phyloP scores from a whole-genome alignment of 2,329 filamentous ascomycete species.

The Xylaria sp. region DNA sequence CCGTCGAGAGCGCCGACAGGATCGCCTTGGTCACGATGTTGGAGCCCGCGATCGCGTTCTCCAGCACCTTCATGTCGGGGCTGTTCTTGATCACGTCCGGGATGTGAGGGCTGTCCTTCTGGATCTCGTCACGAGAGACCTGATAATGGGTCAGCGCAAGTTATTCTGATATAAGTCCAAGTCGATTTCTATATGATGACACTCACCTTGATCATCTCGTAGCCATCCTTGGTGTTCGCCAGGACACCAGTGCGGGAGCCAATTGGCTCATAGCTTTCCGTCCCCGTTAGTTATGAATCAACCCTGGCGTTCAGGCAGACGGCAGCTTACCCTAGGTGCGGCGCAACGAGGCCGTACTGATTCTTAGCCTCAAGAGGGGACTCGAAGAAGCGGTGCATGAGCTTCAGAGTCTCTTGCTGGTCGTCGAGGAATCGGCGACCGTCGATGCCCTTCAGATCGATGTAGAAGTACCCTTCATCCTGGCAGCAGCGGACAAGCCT shows the following conservation, averaged over 20 bases:
- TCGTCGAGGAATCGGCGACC: slow-evolving; percentile 63
- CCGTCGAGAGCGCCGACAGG: slow-evolving; percentile 61
- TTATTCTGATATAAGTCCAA: not conserved
- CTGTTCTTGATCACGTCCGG: slow-evolving; percentile 61
- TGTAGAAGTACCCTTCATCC: slow-evolving; percentile 65
- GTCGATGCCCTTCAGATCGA: slow-evolving; percentile 63
- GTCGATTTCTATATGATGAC: not conserved
- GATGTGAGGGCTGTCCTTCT: slow-evolving; percentile 57
- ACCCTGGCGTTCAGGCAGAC: not conserved
- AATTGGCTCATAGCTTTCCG: slow-evolving; percentile 58
- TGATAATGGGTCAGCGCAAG: slow-evolving; percentile 16
- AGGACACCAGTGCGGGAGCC: slow-evolving; percentile 60
- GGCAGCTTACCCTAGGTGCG: slow-evolving; percentile 59
- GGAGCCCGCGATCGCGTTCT: slow-evolving; percentile 61
- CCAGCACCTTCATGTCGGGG: slow-evolving; percentile 58
- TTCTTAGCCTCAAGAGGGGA: slow-evolving; percentile 65
- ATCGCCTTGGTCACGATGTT: slow-evolving; percentile 63
- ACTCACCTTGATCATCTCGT: slow-evolving; percentile 62
- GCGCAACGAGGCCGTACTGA: slow-evolving; percentile 63
- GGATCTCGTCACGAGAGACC: slow-evolving; percentile 61
- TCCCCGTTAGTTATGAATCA: slow-evolving; percentile 12
- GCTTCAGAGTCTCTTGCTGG: slow-evolving; percentile 61
- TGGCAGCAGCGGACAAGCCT: slow-evolving; percentile 61
- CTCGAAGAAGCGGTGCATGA: slow-evolving; percentile 67
- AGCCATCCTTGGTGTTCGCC: slow-evolving; percentile 60